Conservation (phyloP, 2,329 filamentous ascomycete genomes). For the Rasamsonia emersonii region DNA sequence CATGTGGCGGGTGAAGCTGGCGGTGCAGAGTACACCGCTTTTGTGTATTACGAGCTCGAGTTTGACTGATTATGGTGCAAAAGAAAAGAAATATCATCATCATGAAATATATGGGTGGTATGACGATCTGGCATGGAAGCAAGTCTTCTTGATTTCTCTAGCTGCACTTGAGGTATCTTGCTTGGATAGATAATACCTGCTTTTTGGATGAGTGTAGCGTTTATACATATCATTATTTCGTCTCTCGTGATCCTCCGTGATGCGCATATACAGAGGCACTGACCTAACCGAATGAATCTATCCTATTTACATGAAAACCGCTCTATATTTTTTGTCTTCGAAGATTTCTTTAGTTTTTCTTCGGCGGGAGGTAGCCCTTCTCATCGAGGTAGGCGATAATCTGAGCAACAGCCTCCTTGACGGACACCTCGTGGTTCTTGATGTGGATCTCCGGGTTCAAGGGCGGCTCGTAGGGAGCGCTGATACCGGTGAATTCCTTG, state of each 20-base stretch:
- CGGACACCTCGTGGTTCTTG: constrained; percentile 67
- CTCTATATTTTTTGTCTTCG: constrained; percentile 1
- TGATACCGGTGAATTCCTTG: constrained; percentile 94
- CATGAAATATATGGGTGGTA: too few species aligned
- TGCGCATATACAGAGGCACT: too few species aligned
- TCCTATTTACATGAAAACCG: constrained; percentile 5
- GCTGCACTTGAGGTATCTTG: too few species aligned
- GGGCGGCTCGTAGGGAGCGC: constrained; percentile 88
- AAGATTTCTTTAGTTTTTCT: constrained; percentile 21
- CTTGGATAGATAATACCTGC: too few species aligned
- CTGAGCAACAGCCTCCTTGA: constrained; percentile 79
- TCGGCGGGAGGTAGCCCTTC: constrained; percentile 52
- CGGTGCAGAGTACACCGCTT: constrained; percentile 81
- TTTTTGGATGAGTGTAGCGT: too few species aligned
- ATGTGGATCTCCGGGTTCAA: constrained; percentile 79
- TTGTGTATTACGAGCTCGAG: constrained; percentile 94
- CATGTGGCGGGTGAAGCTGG: constrained; percentile 63
- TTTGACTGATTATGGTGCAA: constrained; percentile 53
- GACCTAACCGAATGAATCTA: too few species aligned
- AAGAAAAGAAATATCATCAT: constrained; percentile 1
- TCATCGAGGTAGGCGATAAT: constrained; percentile 71
- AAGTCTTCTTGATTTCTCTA: too few species aligned
- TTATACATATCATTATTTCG: too few species aligned
- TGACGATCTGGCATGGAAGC: too few species aligned
- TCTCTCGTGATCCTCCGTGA: too few species aligned